phyloP scores from a whole-genome alignment of 2,329 filamentous ascomycete species.

The Alternaria gaisen region DNA sequence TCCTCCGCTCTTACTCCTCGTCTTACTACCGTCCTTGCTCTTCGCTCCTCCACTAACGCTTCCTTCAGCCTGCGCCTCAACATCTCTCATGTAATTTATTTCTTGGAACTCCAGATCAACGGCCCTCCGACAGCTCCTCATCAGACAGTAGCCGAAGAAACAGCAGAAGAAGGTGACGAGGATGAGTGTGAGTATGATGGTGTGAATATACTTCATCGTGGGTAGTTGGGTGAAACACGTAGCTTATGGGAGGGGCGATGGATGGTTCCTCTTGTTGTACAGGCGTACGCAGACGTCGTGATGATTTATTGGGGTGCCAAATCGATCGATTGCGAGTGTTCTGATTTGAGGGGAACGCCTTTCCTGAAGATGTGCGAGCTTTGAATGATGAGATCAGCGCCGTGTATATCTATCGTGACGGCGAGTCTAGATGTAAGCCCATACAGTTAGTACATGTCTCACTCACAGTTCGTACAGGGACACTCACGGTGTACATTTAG shows the following conservation, averaged over 20 bases:
- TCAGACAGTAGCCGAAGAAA: slow-evolving; percentile 29
- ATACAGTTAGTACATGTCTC: too few relatives aligned
- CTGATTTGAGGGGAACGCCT: background rate
- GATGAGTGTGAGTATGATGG: slow-evolving; percentile 25
- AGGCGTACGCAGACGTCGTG: background rate
- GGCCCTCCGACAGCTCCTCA: slow-evolving; percentile 22
- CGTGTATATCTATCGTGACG: background rate
- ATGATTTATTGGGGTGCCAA: background rate
- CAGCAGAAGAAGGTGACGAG: slow-evolving; percentile 25
- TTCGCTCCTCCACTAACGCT: background rate
- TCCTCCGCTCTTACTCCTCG: background rate
- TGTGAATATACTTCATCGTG: slow-evolving; percentile 19
- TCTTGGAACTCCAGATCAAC: slow-evolving; percentile 26
- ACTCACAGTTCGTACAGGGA: too few relatives aligned
- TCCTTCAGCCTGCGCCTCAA: slow-evolving; percentile 8
- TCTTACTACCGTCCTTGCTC: background rate
- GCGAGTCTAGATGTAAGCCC: background rate
- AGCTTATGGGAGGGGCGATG: background rate
- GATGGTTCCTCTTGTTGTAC: background rate
- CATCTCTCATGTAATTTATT: slow-evolving; percentile 8
- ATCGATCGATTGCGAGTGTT: background rate
- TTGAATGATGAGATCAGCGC: background rate
- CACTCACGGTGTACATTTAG: too few relatives aligned
- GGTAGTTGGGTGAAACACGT: too few relatives aligned
- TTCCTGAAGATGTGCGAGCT: background rate